Base-by-base conservation (phyloP, 345 rosid species). In the Citrus inodora region DNA sequence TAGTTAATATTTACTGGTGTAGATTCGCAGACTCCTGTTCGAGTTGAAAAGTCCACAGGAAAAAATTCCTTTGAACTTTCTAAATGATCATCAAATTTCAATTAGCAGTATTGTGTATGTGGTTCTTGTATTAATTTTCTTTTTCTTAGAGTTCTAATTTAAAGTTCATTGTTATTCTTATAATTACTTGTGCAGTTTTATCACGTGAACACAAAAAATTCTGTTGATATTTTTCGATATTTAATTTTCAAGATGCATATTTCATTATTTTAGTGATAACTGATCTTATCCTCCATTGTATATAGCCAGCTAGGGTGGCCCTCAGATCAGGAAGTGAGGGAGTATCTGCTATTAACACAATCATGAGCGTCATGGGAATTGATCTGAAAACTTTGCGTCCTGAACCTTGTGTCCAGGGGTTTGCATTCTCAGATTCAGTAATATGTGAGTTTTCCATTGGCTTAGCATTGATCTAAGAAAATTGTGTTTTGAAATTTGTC, bases 341-440 rank as follows among this genome's bases (percentile, higher is more conserved):
- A 33, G 48, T 96, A 51, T 9, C 99, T 86, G 98, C 97, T 53
- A 94, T 96, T 51, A 94, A 96, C 80, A 96, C 98, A 24, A 94
- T 96, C 87, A 91, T 91, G 98, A 96, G 99, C 37, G 94, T 96
- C 30, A 96, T 94, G 98, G 99, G 99, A 81, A 90, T 94, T 82
- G 86, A 88, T 86, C 91, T 96, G 67, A 86, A 89, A 63, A 90
- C 97, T 17, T 77, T 94, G 76, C 95, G 88, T 65, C 99, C 98
- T 10, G 97, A 96, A 88, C 98, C 99, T 63, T 92, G 98, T 78
- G 99, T 96, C 33, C 97, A 96, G 84, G 99, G 98, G 99, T 96
- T 65, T 56, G 98, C 62, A 73, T 70, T 86, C 75, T 78, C 77
- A 51, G 19, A 76, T 51, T 82, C 68, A 40, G 56, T 64, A 28